Evolutionary conservation across 164 flowering plant genomes (phyloP).

Genomic region (Taxillus chinensis): DNA sequence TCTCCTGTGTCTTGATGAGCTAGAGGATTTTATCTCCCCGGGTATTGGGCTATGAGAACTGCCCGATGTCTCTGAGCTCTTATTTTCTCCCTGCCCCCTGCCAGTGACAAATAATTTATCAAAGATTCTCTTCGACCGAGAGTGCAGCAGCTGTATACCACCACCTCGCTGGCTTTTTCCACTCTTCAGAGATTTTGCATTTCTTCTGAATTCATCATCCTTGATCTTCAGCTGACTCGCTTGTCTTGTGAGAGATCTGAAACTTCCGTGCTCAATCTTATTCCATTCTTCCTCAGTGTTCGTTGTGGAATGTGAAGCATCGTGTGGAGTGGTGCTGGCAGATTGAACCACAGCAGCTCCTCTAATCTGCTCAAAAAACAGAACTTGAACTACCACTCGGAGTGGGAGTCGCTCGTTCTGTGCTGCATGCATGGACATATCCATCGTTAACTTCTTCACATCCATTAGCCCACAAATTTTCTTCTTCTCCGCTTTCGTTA

Average conservation of each 20-base stretch:
- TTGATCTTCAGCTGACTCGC: slow-evolving; percentile 28
- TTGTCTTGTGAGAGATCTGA: slow-evolving; percentile 31
- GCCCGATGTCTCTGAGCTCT: slow-evolving; percentile 64
- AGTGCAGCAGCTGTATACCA: slow-evolving; percentile 39
- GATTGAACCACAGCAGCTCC: slow-evolving; percentile 29
- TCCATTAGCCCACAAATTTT: slow-evolving; percentile 69
- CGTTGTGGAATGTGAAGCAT: slow-evolving; percentile 25
- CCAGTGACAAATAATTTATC: slow-evolving; percentile 58
- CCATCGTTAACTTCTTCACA: slow-evolving; percentile 57
- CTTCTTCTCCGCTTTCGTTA: slow-evolving; percentile 67
- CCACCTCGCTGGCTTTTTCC: slow-evolving; percentile 38
- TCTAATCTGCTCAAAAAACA: slow-evolving; percentile 68
- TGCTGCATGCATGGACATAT: slow-evolving; percentile 76
- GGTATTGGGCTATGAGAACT: slow-evolving; percentile 73
- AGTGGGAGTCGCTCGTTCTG: slow-evolving; percentile 87
- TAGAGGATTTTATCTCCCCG: slow-evolving; percentile 45
- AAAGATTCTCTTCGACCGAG: slow-evolving; percentile 76
- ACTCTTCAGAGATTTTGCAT: slow-evolving; percentile 31
- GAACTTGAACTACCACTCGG: slow-evolving; percentile 78
- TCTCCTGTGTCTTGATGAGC: slow-evolving; percentile 57
- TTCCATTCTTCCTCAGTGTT: slow-evolving; percentile 42
- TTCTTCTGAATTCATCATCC: slow-evolving; percentile 25
- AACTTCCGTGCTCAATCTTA: slow-evolving; percentile 19
- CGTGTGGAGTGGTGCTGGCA: slow-evolving; percentile 14
- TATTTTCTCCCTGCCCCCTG: slow-evolving; percentile 42